A percentile compares a stretch with the other conserved stretches of the same genome.
Evolutionary conservation across 2,329 filamentous ascomycete species (phyloP).

Genomic region (Cordyceps cateniannulata): DNA sequence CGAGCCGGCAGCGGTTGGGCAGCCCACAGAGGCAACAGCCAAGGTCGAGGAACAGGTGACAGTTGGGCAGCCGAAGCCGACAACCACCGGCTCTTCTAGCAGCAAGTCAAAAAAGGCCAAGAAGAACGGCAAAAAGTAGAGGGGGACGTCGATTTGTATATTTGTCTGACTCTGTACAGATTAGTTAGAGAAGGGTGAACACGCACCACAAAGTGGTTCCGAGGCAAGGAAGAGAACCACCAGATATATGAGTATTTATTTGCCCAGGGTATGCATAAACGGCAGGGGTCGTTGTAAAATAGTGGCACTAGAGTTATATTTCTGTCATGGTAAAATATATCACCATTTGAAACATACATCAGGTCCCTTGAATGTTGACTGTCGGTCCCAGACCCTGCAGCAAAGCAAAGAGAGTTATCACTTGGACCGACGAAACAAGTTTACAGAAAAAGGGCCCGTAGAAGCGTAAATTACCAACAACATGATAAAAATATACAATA

Average conservation of each 20-base stretch:
- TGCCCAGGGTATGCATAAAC: no score
- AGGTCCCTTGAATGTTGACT: no score
- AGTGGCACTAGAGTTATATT: not conserved
- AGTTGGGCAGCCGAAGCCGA: not conserved
- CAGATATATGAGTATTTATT: not conserved
- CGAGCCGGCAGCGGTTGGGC: not conserved
- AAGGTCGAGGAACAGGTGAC: not conserved
- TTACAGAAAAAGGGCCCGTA: not conserved
- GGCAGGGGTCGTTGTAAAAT: not conserved
- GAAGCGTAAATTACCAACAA: no score
- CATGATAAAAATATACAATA: not conserved
- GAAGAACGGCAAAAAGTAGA: constrained; percentile 5
- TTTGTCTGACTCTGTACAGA: not conserved
- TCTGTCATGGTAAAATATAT: not conserved
- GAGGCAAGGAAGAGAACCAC: not conserved
- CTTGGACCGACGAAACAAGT: no score
- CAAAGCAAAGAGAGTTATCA: no score
- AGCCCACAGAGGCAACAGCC: not conserved
- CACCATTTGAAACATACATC: no score
- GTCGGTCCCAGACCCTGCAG: no score
- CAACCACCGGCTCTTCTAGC: not conserved
- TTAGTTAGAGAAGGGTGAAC: not conserved
- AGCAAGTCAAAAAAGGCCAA: constrained; percentile 6
- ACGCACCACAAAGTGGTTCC: not conserved
- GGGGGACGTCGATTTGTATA: not conserved